These are phyloP conservation scores for Dictyostelium citrinum DNA, from an alignment of 78 protist genomes.

Conservation along the genomic window DNA sequence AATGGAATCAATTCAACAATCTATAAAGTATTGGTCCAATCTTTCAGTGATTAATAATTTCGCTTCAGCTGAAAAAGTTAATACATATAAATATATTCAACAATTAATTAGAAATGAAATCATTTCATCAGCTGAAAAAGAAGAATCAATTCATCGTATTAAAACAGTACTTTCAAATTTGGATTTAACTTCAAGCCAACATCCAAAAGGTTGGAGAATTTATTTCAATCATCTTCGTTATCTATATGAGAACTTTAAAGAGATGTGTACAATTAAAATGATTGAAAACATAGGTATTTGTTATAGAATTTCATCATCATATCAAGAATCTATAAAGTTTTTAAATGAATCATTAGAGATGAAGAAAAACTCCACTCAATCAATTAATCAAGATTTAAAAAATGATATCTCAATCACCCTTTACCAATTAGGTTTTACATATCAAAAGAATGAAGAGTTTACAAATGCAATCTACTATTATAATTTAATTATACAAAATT, in stretches of 20 bases:
- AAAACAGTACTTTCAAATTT: neutral
- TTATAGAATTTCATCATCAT: neutral
- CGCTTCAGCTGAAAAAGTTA: neutral
- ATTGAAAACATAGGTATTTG: constrained; percentile 1
- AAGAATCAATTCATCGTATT: neutral
- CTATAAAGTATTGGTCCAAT: neutral
- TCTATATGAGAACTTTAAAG: neutral
- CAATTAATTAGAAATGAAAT: neutral
- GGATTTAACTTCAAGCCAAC: neutral
- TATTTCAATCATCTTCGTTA: neutral
- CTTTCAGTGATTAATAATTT: neutral
- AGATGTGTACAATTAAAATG: neutral
- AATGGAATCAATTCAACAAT: neutral
- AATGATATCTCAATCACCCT: neutral
- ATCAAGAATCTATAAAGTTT: neutral
- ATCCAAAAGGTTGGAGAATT: constrained; percentile 28
- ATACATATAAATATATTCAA: constrained; percentile 2
- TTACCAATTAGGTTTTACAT: neutral
- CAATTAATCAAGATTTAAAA: no score
- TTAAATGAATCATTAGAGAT: neutral
- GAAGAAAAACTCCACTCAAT: neutral
- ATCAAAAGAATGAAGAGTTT: neutral
- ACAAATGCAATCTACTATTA: neutral
- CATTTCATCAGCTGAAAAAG: neutral
- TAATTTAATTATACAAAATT: neutral